Evolutionary conservation across 2,329 filamentous ascomycete genomes (phyloP), one percentile per base, ranked within the genome.

Genomic region (Claviceps sorghi): DNA sequence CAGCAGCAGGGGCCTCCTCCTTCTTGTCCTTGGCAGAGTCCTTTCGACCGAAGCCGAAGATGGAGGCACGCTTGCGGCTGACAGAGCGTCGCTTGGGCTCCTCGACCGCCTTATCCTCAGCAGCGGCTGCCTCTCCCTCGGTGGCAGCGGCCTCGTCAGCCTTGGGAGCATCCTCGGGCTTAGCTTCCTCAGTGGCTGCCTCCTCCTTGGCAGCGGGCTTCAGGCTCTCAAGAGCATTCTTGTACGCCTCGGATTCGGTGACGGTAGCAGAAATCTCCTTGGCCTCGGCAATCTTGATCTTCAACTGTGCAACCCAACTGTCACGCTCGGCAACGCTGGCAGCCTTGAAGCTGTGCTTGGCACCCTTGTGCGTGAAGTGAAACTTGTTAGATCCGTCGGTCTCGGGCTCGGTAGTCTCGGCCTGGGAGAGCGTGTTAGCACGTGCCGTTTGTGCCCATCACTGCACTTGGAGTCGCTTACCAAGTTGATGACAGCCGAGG

Each of bases 291-390:
- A 86, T 79, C 76, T 90, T 88, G 63, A 79, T 72, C 79, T 93
- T 89, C 61, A 95, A 69, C 64, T 90, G 85, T 57, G 82, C 73
- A 62, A 95, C 80, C 93, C 93, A 97, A 78, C 86, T 88, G 70
- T 95, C 88, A 66, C 91, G 89, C 73, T 96, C 89, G 54, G 80
- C 74, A 48, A 79, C 62, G 62, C 65, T 83, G 62, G 74, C 64
- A 53, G 91, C 88, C 80, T 96, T 91, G 78, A 98, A 95, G 55
- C 79, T 79, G 79, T 96, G 89, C 82, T 95, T 95, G 73, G 94
- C 84, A 61, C 85, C 86, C 71, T 85, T 83, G 65, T 86, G 72
- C 66, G 84, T 87, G 76, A 97, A 86, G 65, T 82, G 75, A 76
- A 98, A 95, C 72, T 93, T 90, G 72, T 80, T 78, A 59, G 78